Percentiles rank a stretch among this genome's conserved stretches.
phyloP scores from a whole-genome alignment of 805 yeast species.

The Myxozyma sirexii region DNA sequence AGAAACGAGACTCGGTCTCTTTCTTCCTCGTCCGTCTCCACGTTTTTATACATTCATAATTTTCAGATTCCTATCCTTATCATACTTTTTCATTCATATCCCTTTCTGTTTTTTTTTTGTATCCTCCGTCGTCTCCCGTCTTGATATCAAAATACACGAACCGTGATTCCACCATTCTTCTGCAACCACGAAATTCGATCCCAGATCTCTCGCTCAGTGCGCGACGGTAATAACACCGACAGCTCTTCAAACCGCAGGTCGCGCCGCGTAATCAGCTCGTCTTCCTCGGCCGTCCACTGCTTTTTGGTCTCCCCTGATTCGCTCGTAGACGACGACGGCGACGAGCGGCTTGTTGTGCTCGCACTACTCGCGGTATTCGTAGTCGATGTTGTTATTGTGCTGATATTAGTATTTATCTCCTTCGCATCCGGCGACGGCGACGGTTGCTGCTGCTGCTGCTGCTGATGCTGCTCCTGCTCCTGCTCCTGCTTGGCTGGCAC shows the following conservation, averaged over 20 bases:
- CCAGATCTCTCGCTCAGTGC: slow-evolving; percentile 75
- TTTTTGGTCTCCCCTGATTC: slow-evolving; percentile 2
- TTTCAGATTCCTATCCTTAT: too few relatives aligned
- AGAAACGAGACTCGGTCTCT: too few relatives aligned
- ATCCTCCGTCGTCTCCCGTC: too few relatives aligned
- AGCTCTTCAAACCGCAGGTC: slow-evolving; percentile 73
- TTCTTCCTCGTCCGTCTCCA: too few relatives aligned
- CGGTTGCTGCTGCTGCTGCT: background rate
- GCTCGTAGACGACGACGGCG: background rate
- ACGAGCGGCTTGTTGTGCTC: background rate
- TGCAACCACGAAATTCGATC: slow-evolving; percentile 46
- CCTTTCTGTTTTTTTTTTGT: background rate
- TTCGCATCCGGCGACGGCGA: slow-evolving; percentile 2
- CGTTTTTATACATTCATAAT: too few relatives aligned
- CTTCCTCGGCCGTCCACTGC: slow-evolving; percentile 73
- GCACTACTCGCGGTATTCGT: background rate
- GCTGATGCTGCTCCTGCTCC: background rate
- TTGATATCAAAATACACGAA: background rate
- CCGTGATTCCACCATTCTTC: slow-evolving; percentile 2
- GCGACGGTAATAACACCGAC: slow-evolving; percentile 67
- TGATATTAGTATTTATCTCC: background rate
- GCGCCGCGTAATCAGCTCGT: slow-evolving; percentile 55
- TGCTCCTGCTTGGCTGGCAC: background rate
- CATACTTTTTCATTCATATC: background rate
- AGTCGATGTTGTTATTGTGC: background rate